Conservation (phyloP, 148 eudicot genomes). For the Camellia sinensis region DNA sequence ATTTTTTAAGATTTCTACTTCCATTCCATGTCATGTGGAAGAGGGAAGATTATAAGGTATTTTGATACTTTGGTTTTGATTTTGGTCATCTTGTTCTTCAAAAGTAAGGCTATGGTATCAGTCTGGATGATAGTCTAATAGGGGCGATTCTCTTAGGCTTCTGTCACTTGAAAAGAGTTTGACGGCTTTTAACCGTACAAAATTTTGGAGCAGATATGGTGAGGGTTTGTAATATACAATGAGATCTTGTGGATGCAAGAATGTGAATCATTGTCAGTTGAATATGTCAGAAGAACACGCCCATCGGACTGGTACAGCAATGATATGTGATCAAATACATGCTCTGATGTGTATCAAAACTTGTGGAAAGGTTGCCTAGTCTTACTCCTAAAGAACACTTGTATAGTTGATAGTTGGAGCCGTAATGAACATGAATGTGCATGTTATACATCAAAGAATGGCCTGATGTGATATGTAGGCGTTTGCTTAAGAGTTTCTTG, state of each 20-base stretch:
- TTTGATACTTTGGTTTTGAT: conserved; percentile 2
- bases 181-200: neutral
- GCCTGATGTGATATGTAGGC: too few relatives aligned
- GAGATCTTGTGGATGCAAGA: neutral
- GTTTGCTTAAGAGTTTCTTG: too few relatives aligned
- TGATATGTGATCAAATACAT: neutral
- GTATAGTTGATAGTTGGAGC: too few relatives aligned
- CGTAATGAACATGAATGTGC: neutral
- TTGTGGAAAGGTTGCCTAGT: neutral
- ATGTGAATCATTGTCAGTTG: too few relatives aligned
- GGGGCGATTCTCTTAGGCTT: neutral
- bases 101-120: neutral
- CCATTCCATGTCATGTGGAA: neutral
- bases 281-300: neutral
- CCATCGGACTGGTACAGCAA: neutral
- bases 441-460: too few relatives aligned
- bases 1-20: neutral
- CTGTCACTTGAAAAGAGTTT: neutral
- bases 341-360: neutral
- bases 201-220: neutral
- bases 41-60: neutral
- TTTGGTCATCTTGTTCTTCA: neutral
- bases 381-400: neutral
- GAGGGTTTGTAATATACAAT: neutral
- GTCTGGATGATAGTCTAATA: neutral